phyloP scores from a whole-genome alignment of 2,329 filamentous ascomycete genomes.

The Cryphonectria radicalis region DNA sequence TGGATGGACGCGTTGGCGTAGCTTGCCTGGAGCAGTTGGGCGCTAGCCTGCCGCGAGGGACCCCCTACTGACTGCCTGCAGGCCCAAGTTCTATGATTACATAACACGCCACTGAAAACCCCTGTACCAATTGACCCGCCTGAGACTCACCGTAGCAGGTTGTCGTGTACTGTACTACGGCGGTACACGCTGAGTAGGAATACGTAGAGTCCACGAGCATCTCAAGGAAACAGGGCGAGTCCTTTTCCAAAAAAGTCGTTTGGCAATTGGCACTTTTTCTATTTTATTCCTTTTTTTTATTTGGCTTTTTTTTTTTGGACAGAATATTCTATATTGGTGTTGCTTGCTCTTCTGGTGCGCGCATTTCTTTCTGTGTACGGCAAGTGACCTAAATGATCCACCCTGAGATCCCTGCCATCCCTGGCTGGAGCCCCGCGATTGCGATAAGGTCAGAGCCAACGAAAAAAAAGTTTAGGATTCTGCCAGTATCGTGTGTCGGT shows the following conservation, averaged over 20 bases:
- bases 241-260: neutral
- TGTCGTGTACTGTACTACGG: neutral
- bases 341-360: neutral
- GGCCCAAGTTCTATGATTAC: conserved; percentile 24
- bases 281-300: too few relatives aligned
- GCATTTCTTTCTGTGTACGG: neutral
- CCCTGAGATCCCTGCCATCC: conserved; percentile 10
- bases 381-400: neutral
- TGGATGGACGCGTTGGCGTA: conserved; percentile 48
- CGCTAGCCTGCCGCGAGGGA: conserved; percentile 25
- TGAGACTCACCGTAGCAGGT: neutral
- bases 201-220: neutral
- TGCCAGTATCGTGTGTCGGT: conserved; percentile 11
- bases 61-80: neutral
- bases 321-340: neutral
- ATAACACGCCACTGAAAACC: conserved; percentile 1
- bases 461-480: conserved; percentile 19
- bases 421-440: conserved; percentile 26
- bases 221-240: too few relatives aligned
- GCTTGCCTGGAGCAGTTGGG: conserved; percentile 48
- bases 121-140: neutral
- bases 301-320: neutral
- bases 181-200: neutral
- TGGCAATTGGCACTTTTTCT: neutral
- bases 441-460: conserved; percentile 17